Conservation (phyloP, 129 eudicot genomes). For the Cynara cardunculus region DNA sequence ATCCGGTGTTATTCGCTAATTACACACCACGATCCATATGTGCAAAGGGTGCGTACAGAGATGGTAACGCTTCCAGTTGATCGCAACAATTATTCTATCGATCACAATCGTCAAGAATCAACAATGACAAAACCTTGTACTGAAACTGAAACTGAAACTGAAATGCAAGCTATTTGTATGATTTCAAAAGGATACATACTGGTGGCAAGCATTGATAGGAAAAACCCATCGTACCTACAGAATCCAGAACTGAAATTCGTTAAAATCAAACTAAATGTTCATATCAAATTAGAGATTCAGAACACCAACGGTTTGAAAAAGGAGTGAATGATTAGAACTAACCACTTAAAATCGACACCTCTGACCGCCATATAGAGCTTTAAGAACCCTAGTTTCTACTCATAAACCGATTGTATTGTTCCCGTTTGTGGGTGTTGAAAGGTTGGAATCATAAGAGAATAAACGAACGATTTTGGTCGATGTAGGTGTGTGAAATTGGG, state of each 20-base stretch:
- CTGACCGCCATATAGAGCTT: conserved; percentile 42
- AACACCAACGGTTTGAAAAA: neutral
- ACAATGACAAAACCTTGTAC: neutral
- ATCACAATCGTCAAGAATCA: conserved; percentile 42
- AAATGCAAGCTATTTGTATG: neutral
- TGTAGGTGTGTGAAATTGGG: conserved; percentile 6
- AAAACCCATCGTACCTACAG: conserved; percentile 96
- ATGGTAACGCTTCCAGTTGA: conserved; percentile 89
- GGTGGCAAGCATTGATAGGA: conserved; percentile 96
- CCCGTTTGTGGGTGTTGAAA: neutral
- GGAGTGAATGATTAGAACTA: neutral
- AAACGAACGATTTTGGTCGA: neutral
- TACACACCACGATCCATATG: conserved; percentile 92
- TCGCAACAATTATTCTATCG: conserved; percentile 77
- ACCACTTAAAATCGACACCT: conserved; percentile 84
- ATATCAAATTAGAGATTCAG: neutral
- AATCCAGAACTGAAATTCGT: conserved; percentile 10
- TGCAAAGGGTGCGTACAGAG: conserved; percentile 76
- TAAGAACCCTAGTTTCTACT: conserved; percentile 28
- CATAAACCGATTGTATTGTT: neutral
- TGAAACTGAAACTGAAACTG: too few species aligned
- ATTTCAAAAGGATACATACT: conserved; percentile 79
- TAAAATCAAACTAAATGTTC: neutral
- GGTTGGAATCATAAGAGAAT: neutral
- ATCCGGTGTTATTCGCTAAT: conserved; percentile 3